phyloP scores from a whole-genome alignment of 2,329 filamentous ascomycete species.

The Colletotrichum kahawae region DNA sequence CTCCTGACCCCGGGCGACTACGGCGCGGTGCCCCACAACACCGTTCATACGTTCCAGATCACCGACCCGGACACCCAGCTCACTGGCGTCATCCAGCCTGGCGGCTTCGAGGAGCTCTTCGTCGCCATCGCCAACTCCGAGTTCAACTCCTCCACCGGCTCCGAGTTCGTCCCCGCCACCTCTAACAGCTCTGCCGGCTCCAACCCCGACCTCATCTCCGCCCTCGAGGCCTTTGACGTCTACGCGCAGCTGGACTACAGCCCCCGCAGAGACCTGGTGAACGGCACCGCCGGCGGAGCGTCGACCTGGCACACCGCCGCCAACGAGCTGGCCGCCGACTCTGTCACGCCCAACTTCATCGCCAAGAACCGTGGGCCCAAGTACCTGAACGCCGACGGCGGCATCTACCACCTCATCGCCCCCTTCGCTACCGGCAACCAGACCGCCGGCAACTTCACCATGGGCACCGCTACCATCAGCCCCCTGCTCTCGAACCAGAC shows the following conservation, averaged over 20 bases:
- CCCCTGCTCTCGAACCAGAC: neutral
- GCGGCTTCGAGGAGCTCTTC: conserved; percentile 54
- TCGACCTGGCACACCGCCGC: conserved; percentile 42
- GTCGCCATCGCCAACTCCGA: conserved; percentile 33
- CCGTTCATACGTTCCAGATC: conserved; percentile 53
- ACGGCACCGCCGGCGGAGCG: conserved; percentile 40
- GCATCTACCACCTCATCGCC: conserved; percentile 46
- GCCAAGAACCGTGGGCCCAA: conserved; percentile 52
- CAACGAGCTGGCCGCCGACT: conserved; percentile 35
- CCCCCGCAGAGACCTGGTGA: conserved; percentile 43
- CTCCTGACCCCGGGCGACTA: conserved; percentile 50
- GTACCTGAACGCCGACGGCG: conserved; percentile 41
- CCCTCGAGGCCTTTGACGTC: conserved; percentile 46
- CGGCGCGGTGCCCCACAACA: conserved; percentile 48
- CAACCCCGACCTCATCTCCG: conserved; percentile 34
- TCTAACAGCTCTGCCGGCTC: conserved; percentile 14
- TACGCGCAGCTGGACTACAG: conserved; percentile 44
- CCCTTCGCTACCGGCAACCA: conserved; percentile 45
- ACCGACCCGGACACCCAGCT: conserved; percentile 52
- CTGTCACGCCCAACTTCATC: conserved; percentile 42
- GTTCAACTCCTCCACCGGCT: conserved; percentile 37
- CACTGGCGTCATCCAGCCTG: conserved; percentile 48
- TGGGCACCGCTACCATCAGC: conserved; percentile 45
- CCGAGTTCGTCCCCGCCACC: conserved; percentile 25
- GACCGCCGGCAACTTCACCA: conserved; percentile 45